Conservation (phyloP, 2,329 filamentous ascomycete genomes). For the Ascochyta viciae-villosae region DNA sequence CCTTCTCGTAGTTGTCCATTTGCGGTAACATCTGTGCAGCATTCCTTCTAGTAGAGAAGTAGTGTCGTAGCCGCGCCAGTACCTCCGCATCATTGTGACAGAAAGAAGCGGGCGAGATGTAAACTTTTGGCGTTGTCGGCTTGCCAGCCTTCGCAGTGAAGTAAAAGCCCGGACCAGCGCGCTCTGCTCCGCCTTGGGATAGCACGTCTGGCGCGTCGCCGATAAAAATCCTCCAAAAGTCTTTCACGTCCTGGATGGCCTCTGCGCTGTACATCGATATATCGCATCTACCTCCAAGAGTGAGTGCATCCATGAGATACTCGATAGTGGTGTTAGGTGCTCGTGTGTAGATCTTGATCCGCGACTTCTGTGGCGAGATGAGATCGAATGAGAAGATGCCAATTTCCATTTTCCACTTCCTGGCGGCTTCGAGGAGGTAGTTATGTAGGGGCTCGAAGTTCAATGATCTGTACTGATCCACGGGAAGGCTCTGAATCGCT, state of each 20-base stretch:
- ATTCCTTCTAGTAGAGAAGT: slow-evolving; percentile 12
- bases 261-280: slow-evolving; percentile 20
- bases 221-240: slow-evolving; percentile 21
- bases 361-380: slow-evolving; percentile 14
- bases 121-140: slow-evolving; percentile 17
- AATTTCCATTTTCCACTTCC: slow-evolving; percentile 12
- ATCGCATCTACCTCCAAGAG: slow-evolving; percentile 15
- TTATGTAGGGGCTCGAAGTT: background rate
- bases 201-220: slow-evolving; percentile 12
- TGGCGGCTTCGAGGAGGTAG: slow-evolving; percentile 1
- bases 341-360: slow-evolving; percentile 21
- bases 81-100: slow-evolving; percentile 15
- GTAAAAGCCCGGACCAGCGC: slow-evolving; percentile 18
- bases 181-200: slow-evolving; percentile 5
- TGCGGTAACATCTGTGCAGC: slow-evolving; percentile 14
- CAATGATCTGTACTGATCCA: background rate
- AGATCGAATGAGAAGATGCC: slow-evolving; percentile 21
- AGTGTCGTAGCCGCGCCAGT: slow-evolving; percentile 11
- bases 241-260: slow-evolving; percentile 16
- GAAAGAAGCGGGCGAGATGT: slow-evolving; percentile 17
- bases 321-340: slow-evolving; percentile 17
- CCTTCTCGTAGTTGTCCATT: slow-evolving; percentile 18
- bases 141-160: slow-evolving; percentile 20
- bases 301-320: slow-evolving; percentile 22
- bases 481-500: slow-evolving; percentile 6